These are phyloP conservation scores for Arachis stenosperma DNA, from an alignment of 306 rosid genomes.

Conservation along the genomic window DNA sequence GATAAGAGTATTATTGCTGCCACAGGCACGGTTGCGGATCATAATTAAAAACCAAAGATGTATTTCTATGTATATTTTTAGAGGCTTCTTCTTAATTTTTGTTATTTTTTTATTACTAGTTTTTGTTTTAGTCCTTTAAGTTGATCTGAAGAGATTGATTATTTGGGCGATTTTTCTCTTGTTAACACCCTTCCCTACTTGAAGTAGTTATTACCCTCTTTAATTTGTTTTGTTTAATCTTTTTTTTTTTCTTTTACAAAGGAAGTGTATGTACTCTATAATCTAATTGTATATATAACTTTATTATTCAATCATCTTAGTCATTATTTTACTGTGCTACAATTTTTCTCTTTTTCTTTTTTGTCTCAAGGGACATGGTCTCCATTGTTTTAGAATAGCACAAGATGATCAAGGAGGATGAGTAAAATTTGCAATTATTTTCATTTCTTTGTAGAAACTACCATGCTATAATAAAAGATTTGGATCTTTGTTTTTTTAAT, in stretches of 20 bases:
- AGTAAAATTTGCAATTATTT: background rate
- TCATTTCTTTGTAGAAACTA: background rate
- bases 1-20: background rate
- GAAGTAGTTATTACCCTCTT: too few relatives aligned
- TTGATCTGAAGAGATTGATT: background rate
- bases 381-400: background rate
- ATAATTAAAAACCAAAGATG: background rate
- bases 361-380: background rate
- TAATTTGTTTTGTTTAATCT: background rate
- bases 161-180: background rate
- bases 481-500: too few relatives aligned
- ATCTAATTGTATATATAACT: background rate
- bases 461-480: background rate
- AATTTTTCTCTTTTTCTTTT: background rate
- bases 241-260: background rate
- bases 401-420: background rate
- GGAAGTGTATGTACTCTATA: background rate
- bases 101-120: too few relatives aligned
- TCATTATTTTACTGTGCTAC: background rate
- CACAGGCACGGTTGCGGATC: background rate
- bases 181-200: too few relatives aligned
- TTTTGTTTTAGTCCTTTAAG: background rate
- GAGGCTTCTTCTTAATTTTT: background rate
- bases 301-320: background rate
- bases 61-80: background rate